Percentiles rank a stretch among this genome's conserved stretches.
Conservation (phyloP, 2,329 filamentous ascomycete genomes). For the Phialemonium atrogriseum region DNA sequence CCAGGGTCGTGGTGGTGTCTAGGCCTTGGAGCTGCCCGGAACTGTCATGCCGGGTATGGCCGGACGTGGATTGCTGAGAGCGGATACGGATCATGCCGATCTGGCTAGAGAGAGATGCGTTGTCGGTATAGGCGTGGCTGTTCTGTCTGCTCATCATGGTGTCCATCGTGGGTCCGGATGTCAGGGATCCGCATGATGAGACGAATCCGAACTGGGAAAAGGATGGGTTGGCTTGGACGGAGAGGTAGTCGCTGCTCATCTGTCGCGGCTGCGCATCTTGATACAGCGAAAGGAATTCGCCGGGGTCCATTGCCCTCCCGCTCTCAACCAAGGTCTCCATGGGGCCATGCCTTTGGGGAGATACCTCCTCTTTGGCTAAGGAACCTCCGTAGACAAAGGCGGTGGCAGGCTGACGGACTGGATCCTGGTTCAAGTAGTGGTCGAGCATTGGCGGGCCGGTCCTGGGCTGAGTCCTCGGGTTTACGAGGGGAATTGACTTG, state of each 20-base stretch:
- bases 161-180: constrained; percentile 30
- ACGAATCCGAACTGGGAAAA: constrained; percentile 16
- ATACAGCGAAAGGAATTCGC: constrained; percentile 12
- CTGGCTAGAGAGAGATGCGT: constrained; percentile 16
- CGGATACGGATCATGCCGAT: constrained; percentile 28
- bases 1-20: constrained; percentile 10
- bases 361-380: constrained; percentile 4
- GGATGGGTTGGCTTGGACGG: constrained; percentile 7
- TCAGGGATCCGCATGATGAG: constrained; percentile 34
- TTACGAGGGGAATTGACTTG: constrained; percentile 27
- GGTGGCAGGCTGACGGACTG: constrained; percentile 10
- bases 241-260: constrained; percentile 9
- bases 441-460: constrained; percentile 16
- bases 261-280: constrained; percentile 9
- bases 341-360: constrained; percentile 1
- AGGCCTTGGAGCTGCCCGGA: constrained; percentile 9
- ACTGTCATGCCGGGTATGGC: constrained; percentile 16
- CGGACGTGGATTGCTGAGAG: constrained; percentile 26
- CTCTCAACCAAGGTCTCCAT: constrained; percentile 5
- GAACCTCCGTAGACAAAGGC: constrained; percentile 9
- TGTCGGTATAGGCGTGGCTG: constrained; percentile 27
- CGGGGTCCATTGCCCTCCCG: constrained; percentile 12
- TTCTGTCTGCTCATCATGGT: constrained; percentile 33
- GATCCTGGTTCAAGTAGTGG: constrained; percentile 9
- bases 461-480: constrained; percentile 22